phyloP scores from a whole-genome alignment of 2,329 filamentous ascomycete genomes.

The Pseudogymnoascus pannorum region DNA sequence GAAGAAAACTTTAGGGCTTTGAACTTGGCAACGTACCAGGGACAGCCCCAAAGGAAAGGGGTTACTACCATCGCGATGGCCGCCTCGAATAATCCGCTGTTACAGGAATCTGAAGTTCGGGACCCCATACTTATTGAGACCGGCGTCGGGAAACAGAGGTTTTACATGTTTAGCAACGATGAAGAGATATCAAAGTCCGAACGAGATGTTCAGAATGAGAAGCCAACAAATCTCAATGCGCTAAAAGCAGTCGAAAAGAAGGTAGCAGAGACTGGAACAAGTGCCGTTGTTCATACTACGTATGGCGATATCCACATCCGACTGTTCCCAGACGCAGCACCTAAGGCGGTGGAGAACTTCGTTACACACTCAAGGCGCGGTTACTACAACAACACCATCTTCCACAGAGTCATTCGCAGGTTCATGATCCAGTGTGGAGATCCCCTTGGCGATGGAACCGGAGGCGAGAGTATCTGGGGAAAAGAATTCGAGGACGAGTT shows the following conservation, averaged over 20 bases:
- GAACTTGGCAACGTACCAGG: constrained; percentile 84
- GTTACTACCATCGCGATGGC: constrained; percentile 96
- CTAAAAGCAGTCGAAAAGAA: constrained; percentile 51
- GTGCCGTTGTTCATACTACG: constrained; percentile 83
- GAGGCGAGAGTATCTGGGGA: constrained; percentile 90
- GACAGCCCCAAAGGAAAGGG: constrained; percentile 88
- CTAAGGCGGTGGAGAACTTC: constrained; percentile 95
- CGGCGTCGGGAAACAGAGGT: constrained; percentile 78
- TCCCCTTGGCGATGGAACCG: constrained; percentile 80
- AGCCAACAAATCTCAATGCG: constrained; percentile 59
- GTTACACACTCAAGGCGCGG: constrained; percentile 81
- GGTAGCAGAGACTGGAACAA: constrained; percentile 63
- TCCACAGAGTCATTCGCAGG: constrained; percentile 93
- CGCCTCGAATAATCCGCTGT: constrained; percentile 82
- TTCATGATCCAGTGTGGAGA: constrained; percentile 96
- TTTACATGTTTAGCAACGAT: constrained; percentile 98
- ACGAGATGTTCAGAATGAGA: constrained; percentile 92
- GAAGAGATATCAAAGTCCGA: constrained; percentile 73
- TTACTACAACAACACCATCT: constrained; percentile 97
- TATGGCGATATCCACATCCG: constrained; percentile 91
- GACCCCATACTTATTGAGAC: constrained; percentile 86
- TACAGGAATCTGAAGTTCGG: constrained; percentile 83
- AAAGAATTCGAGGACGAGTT: constrained; percentile 91
- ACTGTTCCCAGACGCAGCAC: constrained; percentile 85
- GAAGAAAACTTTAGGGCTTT: constrained; percentile 83